Conservation (phyloP, 139 green algal genomes). For the Auxenochlorella pyrenoidosa region DNA sequence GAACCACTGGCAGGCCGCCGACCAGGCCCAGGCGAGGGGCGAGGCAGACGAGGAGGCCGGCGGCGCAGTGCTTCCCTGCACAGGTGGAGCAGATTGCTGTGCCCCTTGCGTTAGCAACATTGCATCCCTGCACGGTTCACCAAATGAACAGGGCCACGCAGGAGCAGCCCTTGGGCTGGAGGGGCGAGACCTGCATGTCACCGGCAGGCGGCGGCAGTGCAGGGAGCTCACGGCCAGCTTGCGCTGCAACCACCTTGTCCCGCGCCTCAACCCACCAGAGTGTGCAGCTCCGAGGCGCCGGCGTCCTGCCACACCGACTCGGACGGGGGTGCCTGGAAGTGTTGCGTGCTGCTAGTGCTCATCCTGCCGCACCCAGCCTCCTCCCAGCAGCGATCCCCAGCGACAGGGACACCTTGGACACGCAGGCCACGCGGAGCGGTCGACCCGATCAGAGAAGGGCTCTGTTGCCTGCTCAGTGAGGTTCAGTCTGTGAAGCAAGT, state of each 20-base stretch:
- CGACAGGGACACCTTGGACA: background rate
- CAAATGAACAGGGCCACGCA: no score
- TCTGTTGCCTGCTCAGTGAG: no score
- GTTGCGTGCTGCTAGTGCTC: conserved; percentile 8
- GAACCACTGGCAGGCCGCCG: background rate
- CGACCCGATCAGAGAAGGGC: background rate
- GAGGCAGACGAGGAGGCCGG: background rate
- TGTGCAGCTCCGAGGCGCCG: background rate
- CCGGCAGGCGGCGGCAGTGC: background rate
- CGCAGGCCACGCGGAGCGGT: no score
- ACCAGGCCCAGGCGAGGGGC: background rate
- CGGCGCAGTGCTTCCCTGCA: conserved; percentile 7
- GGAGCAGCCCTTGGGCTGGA: background rate
- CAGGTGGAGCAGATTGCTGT: no score
- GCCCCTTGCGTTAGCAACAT: no score
- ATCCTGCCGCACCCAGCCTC: background rate
- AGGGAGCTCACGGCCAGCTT: background rate
- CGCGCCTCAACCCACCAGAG: background rate
- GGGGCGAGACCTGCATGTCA: background rate
- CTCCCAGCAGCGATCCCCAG: background rate
- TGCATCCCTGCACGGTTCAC: no score
- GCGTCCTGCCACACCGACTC: background rate
- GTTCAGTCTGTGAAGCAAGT: no score
- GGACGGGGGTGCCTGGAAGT: background rate
- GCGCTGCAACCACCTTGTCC: background rate